Evolutionary conservation across 148 eudicot species (phyloP).

Genomic region (Agrostemma githago): DNA sequence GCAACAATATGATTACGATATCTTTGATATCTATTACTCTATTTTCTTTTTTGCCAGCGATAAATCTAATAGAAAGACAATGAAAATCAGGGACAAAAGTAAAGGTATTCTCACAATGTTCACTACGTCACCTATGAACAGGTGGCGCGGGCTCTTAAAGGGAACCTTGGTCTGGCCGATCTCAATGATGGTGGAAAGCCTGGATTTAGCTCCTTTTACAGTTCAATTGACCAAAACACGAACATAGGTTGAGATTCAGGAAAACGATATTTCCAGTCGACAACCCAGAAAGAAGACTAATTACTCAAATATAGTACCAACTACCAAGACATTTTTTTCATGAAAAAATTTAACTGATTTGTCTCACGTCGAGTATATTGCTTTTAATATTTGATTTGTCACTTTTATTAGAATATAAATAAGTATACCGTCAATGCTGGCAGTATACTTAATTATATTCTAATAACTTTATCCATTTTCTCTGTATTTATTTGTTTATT

Average conservation of each 20-base stretch:
- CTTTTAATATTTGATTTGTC: neutral
- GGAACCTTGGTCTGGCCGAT: conserved; percentile 55
- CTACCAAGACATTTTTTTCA: neutral
- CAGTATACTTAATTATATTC: too few relatives aligned
- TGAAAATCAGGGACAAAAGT: too few relatives aligned
- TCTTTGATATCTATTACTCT: too few relatives aligned
- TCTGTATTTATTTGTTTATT: conserved; percentile 3
- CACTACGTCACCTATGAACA: conserved; percentile 20
- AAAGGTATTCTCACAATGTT: conserved; percentile 1
- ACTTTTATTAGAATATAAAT: neutral
- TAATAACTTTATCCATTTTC: neutral
- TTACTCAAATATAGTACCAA: neutral
- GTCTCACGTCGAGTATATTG: conserved; percentile 6
- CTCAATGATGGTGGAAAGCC: conserved; percentile 52
- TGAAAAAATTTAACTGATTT: neutral
- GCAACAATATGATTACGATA: too few relatives aligned
- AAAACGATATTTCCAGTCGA: conserved; percentile 32
- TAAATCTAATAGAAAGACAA: too few relatives aligned
- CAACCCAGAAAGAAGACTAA: neutral
- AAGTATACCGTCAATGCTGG: too few relatives aligned
- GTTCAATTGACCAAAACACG: conserved; percentile 8
- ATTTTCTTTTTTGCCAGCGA: too few relatives aligned
- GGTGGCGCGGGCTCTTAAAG: conserved; percentile 78
- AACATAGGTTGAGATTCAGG: conserved; percentile 47
- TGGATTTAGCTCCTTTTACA: conserved; percentile 27